These are phyloP conservation scores for Talinum fruticosum DNA, from an alignment of 148 eudicot species.

Conservation along the genomic window DNA sequence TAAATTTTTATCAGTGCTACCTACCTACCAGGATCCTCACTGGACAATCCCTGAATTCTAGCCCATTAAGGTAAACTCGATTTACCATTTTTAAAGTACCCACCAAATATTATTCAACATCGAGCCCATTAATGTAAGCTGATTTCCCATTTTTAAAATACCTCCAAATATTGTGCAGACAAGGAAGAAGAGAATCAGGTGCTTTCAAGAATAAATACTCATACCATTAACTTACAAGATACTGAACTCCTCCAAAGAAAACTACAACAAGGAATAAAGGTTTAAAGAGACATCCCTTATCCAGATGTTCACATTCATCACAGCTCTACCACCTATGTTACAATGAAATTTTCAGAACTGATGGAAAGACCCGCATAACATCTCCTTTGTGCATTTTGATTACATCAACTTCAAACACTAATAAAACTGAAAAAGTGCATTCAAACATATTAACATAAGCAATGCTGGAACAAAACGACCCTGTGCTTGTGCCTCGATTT, in stretches of 20 bases:
- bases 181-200: no score
- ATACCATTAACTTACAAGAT: neutral
- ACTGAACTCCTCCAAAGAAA: neutral
- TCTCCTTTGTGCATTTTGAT: neutral
- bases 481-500: no score
- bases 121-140: no score
- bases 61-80: no score
- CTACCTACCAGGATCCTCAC: no score
- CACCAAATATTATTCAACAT: no score
- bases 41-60: no score
- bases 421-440: conserved; percentile 10
- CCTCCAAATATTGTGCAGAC: no score
- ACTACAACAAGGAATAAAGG: neutral
- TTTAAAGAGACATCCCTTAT: neutral
- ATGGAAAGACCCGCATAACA: neutral
- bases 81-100: no score
- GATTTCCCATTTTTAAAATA: no score
- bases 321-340: neutral
- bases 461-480: neutral
- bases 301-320: conserved; percentile 5
- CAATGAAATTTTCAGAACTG: neutral
- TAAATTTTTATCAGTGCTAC: no score
- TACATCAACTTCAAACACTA: neutral
- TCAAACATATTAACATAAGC: conserved; percentile 22
- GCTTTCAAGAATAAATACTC: neutral